Evolutionary conservation across 371 early-diverging fungal genomes (phyloP).

Genomic region (Rhizomucor pusillus): DNA sequence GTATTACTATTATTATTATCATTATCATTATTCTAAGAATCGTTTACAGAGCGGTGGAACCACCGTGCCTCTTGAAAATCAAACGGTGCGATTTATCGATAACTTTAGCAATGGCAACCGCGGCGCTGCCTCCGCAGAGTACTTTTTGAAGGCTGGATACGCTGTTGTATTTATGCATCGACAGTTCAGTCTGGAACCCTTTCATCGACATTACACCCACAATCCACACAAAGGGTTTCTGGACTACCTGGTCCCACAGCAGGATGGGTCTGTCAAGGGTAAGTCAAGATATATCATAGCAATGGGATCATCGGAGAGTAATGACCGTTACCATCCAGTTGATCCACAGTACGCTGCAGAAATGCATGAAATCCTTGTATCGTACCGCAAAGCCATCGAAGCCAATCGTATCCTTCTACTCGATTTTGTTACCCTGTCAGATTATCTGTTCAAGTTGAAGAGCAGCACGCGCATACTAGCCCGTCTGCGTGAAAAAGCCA

Average conservation of each 20-base stretch:
- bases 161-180: slow-evolving; percentile 96
- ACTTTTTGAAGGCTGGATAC: slow-evolving; percentile 89
- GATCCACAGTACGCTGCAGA: slow-evolving; percentile 53
- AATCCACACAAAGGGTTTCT: slow-evolving; percentile 69
- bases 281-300: too few relatives aligned
- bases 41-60: slow-evolving; percentile 88
- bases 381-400: slow-evolving; percentile 58
- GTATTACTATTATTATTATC: neutral
- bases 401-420: slow-evolving; percentile 72
- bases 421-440: slow-evolving; percentile 87
- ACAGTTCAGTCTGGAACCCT: slow-evolving; percentile 92
- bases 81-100: slow-evolving; percentile 98
- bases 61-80: slow-evolving; percentile 92
- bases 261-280: slow-evolving; percentile 43
- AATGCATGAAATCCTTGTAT: slow-evolving; percentile 61
- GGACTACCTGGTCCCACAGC: slow-evolving; percentile 67
- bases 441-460: slow-evolving; percentile 90
- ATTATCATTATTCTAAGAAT: neutral
- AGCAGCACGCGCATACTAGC: slow-evolving; percentile 69
- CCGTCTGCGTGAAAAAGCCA: slow-evolving; percentile 62
- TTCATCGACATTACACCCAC: slow-evolving; percentile 87
- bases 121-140: slow-evolving; percentile 95
- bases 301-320: too few relatives aligned
- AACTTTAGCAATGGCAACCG: slow-evolving; percentile 97
- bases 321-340: too few relatives aligned